Conservation (phyloP, 2,329 filamentous ascomycete species). For the Botryotinia convoluta region DNA sequence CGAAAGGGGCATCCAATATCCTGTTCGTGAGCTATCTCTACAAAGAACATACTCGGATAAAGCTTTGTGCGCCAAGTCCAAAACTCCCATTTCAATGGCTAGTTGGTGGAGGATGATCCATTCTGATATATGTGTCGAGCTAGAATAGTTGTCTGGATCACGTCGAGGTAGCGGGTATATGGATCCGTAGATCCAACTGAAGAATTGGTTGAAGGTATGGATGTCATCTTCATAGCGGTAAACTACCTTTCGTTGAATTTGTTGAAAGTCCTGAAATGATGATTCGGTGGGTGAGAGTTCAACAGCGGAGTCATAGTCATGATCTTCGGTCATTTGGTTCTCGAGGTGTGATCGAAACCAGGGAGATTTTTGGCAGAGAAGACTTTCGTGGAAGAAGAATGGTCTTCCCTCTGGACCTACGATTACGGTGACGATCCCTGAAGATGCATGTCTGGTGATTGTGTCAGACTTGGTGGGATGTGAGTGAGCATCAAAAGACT, state of each 20-base stretch:
- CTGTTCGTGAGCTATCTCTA: background rate
- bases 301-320: background rate
- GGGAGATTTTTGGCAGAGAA: background rate
- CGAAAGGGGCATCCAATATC: background rate
- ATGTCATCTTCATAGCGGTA: background rate
- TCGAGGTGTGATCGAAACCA: background rate
- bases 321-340: background rate
- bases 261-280: background rate
- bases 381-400: constrained; percentile 7
- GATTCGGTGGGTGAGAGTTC: background rate
- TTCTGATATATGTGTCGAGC: background rate
- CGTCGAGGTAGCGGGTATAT: background rate
- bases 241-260: background rate
- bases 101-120: constrained; percentile 2
- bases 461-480: background rate
- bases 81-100: background rate
- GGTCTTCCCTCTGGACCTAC: background rate
- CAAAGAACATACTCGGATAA: background rate
- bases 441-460: background rate
- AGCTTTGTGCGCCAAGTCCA: constrained; percentile 9
- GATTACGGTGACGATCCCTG: background rate
- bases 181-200: background rate
- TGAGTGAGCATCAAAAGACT: background rate
- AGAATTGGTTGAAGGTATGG: constrained; percentile 16
- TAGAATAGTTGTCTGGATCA: background rate